phyloP scores from a whole-genome alignment of 352 stramenopile genomes.

The Globisporangium spiculum region DNA sequence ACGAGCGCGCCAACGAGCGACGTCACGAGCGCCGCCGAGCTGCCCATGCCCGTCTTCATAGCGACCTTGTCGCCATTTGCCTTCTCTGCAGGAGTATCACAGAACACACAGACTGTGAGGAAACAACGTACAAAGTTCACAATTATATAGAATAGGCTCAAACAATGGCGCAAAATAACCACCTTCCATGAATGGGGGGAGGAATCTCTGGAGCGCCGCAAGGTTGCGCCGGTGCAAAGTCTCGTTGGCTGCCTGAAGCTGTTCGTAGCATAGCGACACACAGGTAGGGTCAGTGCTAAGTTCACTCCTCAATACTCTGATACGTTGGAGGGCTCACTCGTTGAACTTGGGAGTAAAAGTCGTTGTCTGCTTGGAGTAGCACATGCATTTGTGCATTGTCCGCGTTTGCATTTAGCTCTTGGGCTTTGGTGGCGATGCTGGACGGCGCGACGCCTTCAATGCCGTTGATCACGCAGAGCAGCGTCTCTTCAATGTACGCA shows the following conservation, averaged over 20 bases:
- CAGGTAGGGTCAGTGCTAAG: neutral
- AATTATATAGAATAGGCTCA: neutral
- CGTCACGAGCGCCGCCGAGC: slow-evolving; percentile 93
- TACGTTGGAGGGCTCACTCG: slow-evolving; percentile 32
- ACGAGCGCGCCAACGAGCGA: slow-evolving; percentile 91
- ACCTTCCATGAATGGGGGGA: slow-evolving; percentile 61
- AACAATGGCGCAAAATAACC: neutral
- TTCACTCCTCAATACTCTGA: neutral
- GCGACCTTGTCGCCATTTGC: slow-evolving; percentile 48
- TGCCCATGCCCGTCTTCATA: slow-evolving; percentile 96
- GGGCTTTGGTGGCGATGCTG: slow-evolving; percentile 25
- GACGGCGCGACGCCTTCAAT: slow-evolving; percentile 36
- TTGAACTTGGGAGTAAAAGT: slow-evolving; percentile 95
- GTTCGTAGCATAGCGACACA: slow-evolving; percentile 2
- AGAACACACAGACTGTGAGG: neutral
- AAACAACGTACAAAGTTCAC: neutral
- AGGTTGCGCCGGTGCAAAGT: slow-evolving; percentile 65
- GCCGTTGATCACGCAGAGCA: slow-evolving; percentile 71
- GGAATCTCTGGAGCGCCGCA: slow-evolving; percentile 72
- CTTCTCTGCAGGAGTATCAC: slow-evolving; percentile 23
- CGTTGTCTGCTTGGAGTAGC: slow-evolving; percentile 93
- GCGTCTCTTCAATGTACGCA: slow-evolving; percentile 90
- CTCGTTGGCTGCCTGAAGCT: slow-evolving; percentile 70
- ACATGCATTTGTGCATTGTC: slow-evolving; percentile 47
- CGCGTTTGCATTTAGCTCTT: slow-evolving; percentile 17